These are phyloP conservation scores for Rhodotorula paludigena DNA, from an alignment of 768 basidiomycete species.

Conservation along the genomic window DNA sequence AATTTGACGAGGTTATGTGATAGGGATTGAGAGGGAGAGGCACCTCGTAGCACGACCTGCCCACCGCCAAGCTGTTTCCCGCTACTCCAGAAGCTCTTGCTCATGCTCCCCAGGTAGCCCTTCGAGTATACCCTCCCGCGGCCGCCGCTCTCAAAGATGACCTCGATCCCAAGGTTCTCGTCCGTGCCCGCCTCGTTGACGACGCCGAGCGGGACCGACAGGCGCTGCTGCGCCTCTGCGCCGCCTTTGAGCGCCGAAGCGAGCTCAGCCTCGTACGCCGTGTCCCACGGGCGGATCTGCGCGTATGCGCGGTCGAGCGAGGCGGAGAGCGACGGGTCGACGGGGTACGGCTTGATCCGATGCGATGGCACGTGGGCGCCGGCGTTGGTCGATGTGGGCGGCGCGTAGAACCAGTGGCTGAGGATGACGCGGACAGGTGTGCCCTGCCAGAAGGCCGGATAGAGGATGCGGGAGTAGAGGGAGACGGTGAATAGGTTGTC, in stretches of 20 bases:
- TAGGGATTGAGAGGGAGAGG: not conserved
- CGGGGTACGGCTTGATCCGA: conserved; percentile 36
- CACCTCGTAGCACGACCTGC: conserved; percentile 32
- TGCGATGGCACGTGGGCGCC: conserved; percentile 16
- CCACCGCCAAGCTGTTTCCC: conserved; percentile 17
- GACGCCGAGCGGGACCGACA: conserved; percentile 28
- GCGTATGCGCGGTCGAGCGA: conserved; percentile 37
- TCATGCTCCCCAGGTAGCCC: conserved; percentile 17
- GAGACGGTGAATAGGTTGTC: conserved; percentile 40
- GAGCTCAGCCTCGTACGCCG: conserved; percentile 37
- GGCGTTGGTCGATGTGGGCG: conserved; percentile 11
- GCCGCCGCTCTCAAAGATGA: conserved; percentile 33
- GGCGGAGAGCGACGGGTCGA: conserved; percentile 37
- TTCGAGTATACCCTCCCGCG: conserved; percentile 24
- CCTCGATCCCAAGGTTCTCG: conserved; percentile 34
- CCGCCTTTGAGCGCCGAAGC: conserved; percentile 36
- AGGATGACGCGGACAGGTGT: conserved; percentile 24
- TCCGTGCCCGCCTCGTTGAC: conserved; percentile 25
- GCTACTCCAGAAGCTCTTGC: conserved; percentile 16
- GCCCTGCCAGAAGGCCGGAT: conserved; percentile 41
- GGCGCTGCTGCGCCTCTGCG: conserved; percentile 35
- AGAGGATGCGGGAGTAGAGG: conserved; percentile 23
- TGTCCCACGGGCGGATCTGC: conserved; percentile 34
- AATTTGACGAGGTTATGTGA: not conserved
- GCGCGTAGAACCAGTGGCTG: conserved; percentile 31